phyloP scores from a whole-genome alignment of 495 filamentous ascomycete species.

The Penicillium ochrochloron region DNA sequence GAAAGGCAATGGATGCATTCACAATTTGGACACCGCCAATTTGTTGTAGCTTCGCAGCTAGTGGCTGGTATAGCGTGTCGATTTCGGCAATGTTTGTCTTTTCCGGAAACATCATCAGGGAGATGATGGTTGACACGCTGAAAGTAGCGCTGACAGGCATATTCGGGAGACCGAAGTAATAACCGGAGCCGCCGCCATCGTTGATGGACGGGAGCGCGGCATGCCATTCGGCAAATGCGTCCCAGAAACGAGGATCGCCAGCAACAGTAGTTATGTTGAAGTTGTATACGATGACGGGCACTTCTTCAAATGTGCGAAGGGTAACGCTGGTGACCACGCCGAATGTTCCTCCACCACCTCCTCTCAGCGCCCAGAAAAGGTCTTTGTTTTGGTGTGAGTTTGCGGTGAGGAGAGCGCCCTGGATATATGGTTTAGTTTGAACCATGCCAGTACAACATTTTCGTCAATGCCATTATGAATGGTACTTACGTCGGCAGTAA shows the following conservation, averaged over 20 bases:
- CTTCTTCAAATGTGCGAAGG: constrained; percentile 40
- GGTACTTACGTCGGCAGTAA: constrained; percentile 42
- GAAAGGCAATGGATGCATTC: constrained; percentile 21
- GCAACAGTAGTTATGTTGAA: constrained; percentile 38
- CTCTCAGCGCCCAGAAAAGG: constrained; percentile 62
- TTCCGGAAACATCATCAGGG: constrained; percentile 33
- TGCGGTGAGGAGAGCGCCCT: constrained; percentile 49
- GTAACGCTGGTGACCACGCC: constrained; percentile 56
- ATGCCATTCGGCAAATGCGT: constrained; percentile 38
- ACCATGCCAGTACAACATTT: not conserved
- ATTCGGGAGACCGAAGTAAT: constrained; percentile 40
- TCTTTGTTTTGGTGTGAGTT: constrained; percentile 46
- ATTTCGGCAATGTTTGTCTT: constrained; percentile 26
- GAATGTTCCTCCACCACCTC: constrained; percentile 50
- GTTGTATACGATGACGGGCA: constrained; percentile 36
- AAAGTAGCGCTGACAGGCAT: constrained; percentile 17
- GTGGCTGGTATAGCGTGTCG: constrained; percentile 24
- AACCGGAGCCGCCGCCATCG: constrained; percentile 42
- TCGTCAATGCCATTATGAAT: not conserved
- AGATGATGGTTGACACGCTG: constrained; percentile 22
- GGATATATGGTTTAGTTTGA: not conserved
- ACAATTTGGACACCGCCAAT: constrained; percentile 23
- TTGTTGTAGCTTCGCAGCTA: constrained; percentile 22
- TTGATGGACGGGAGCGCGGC: constrained; percentile 32
- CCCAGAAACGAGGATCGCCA: constrained; percentile 35